phyloP scores from a whole-genome alignment of 1,139 yeast genomes.

The Suhomyces anneliseae region DNA sequence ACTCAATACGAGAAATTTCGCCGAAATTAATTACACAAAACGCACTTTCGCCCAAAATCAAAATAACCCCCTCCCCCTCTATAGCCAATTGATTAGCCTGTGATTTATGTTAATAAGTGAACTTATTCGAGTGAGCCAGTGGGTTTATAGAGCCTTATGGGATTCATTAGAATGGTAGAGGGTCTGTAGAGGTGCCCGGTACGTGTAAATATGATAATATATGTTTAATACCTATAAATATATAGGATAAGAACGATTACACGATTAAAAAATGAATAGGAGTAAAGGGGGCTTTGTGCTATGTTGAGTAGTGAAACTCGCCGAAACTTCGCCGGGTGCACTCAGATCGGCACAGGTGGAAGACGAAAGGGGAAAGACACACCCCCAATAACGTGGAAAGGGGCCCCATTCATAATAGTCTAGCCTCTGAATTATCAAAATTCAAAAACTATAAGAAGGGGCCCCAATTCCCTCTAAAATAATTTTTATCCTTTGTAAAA shows the following conservation, averaged over 20 bases:
- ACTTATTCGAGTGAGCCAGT: too few species aligned
- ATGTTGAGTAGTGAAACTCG: slow-evolving; percentile 17
- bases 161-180: background rate
- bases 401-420: background rate
- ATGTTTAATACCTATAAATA: too few species aligned
- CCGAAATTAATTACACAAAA: slow-evolving; percentile 13
- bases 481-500: background rate
- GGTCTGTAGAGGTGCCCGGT: background rate
- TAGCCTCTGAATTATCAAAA: background rate
- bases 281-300: background rate
- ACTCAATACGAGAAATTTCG: slow-evolving; percentile 8
- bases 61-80: background rate
- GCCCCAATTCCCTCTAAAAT: slow-evolving; percentile 8
- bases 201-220: too few species aligned
- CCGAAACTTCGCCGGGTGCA: slow-evolving; percentile 31
- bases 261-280: background rate
- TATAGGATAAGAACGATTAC: too few species aligned
- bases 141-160: too few species aligned
- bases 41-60: slow-evolving; percentile 2
- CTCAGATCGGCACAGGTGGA: background rate
- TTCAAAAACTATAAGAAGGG: slow-evolving; percentile 22
- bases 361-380: slow-evolving; percentile 3
- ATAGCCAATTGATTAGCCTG: background rate
- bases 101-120: background rate
- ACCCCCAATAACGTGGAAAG: background rate